Evolutionary conservation across 257 asterid genomes (phyloP).

Genomic region (Leptodermis oblonga): DNA sequence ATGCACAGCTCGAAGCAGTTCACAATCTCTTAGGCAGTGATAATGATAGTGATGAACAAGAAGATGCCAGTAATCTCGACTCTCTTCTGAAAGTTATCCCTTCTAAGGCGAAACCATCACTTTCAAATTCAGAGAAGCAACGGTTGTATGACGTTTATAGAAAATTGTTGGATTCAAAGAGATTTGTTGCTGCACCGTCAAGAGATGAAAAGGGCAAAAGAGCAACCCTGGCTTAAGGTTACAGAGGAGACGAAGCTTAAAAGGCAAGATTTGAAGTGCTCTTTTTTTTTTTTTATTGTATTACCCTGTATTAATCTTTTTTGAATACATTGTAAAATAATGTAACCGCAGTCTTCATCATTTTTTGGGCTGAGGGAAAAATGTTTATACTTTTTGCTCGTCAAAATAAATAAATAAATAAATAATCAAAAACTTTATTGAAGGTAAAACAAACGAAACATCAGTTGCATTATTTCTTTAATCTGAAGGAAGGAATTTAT

Average conservation of each 20-base stretch:
- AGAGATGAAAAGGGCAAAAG: constrained; percentile 89
- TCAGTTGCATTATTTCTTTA: too few relatives aligned
- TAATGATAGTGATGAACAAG: constrained; percentile 33
- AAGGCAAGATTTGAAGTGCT: too few relatives aligned
- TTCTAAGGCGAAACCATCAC: constrained; percentile 74
- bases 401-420: too few relatives aligned
- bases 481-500: too few relatives aligned
- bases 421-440: too few relatives aligned
- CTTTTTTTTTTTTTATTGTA: too few relatives aligned
- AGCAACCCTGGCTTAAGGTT: constrained; percentile 71
- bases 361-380: too few relatives aligned
- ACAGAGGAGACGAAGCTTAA: background rate
- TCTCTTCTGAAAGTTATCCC: constrained; percentile 61
- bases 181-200: constrained; percentile 67
- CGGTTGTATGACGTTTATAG: constrained; percentile 66
- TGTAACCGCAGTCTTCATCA: too few relatives aligned
- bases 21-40: constrained; percentile 57
- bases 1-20: constrained; percentile 91
- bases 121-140: constrained; percentile 75
- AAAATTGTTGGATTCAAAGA: constrained; percentile 84
- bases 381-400: too few relatives aligned
- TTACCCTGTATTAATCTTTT: too few relatives aligned
- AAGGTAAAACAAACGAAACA: too few relatives aligned
- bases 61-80: constrained; percentile 59
- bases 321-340: too few relatives aligned